Base-by-base conservation (phyloP, 768 basidiomycete species). In the Mycena chlorophos region DNA sequence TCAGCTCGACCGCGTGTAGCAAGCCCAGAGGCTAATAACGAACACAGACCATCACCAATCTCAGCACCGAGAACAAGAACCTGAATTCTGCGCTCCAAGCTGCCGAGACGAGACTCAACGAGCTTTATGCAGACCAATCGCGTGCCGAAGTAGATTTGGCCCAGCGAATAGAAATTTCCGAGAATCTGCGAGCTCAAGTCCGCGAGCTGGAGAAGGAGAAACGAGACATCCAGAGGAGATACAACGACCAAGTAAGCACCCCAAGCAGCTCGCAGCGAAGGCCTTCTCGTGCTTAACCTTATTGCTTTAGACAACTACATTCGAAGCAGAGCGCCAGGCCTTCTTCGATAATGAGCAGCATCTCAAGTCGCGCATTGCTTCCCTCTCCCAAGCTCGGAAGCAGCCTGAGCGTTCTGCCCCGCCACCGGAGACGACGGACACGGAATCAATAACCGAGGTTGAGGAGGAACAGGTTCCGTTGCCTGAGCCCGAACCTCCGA, bases 291-390 rank as follows among this genome's bases (percentile, higher is more conserved):
- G 54, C 58, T 60, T 54, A 60, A 55, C 55, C 54, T 42, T 51
- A 49, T 47, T 63, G 54, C 25, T 55, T 26, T 66, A 95, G 92
- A 87, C 86, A n/a, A 75, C 83, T 17, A 88, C 89, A 3, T 95
- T 94, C 66, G 94, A 96, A 66, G 89, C 91, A 6, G 94, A 96
- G 71, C 87, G 94, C 29, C 91, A 94, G 68, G 82, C 91, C 16
- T 90, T 94, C 70, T 93, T 93, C 66, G 93, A 95, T 71, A 93
- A 91, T 65, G 93, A 96, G 65, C 89, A 94, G 67, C 92, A 94
- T 70, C 85, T 94, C 61, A 94, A 93, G 71, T 89, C 89, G 42
- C 89, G 91, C 56, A 93, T 95, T 49, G 87, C 89, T 66, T 89
- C 88, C 6, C 82, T 94, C 34, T 76, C 81, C 5, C 83, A 90